Conservation (phyloP, 108 stramenopile species). For the Hondaea fermentalgiana region DNA sequence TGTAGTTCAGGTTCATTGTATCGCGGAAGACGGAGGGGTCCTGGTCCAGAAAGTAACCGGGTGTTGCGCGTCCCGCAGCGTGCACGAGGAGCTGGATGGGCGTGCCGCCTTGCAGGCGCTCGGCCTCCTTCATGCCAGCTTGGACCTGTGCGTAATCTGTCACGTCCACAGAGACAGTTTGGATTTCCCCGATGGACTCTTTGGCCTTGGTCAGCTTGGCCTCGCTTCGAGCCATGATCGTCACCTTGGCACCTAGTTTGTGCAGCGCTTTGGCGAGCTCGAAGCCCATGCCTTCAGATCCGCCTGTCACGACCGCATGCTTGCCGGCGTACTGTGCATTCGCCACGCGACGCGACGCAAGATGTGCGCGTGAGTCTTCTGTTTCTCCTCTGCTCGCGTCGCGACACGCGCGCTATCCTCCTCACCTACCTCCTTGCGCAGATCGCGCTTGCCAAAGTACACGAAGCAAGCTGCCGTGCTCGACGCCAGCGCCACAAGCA, state of each 20-base stretch:
- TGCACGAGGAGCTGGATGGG: neutral
- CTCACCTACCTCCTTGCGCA: too few relatives aligned
- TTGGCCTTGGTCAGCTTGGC: neutral
- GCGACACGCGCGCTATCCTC: neutral
- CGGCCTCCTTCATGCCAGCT: neutral
- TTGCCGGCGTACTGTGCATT: neutral
- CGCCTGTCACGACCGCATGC: neutral
- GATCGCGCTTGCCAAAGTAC: too few relatives aligned
- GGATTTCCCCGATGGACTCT: neutral
- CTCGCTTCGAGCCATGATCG: conserved; percentile 2
- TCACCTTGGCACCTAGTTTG: neutral
- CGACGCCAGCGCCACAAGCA: too few relatives aligned
- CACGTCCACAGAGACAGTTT: neutral
- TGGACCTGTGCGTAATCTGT: neutral
- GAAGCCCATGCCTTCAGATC: conserved; percentile 1
- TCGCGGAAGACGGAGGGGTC: neutral
- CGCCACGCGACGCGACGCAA: neutral
- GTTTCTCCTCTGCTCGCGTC: neutral
- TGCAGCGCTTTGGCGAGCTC: neutral
- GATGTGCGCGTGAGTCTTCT: neutral
- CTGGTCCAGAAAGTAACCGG: conserved; percentile 9
- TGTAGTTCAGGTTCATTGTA: neutral
- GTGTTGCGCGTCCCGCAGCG: neutral
- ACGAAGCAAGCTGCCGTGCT: too few relatives aligned
- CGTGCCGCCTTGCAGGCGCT: neutral